phyloP scores from a whole-genome alignment of 345 rosid species.

The Populus alba region DNA sequence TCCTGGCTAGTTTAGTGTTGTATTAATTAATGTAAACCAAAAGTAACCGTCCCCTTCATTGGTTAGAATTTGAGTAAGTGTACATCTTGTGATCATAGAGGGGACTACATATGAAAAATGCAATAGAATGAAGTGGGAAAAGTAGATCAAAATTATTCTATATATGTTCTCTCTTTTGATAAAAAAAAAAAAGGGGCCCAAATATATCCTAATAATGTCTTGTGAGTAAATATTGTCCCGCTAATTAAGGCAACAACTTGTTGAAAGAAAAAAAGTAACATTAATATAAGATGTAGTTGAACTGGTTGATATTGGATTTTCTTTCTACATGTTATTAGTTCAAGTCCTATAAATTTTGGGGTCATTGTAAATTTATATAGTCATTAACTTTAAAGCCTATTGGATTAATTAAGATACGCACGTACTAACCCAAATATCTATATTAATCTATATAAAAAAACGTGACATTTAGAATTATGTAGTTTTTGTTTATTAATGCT shows the following conservation, averaged over 20 bases:
- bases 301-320: too few species aligned
- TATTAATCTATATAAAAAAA: not conserved
- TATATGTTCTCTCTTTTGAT: not conserved
- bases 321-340: too few species aligned
- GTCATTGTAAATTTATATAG: too few species aligned
- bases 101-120: not conserved
- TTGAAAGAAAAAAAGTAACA: not conserved
- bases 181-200: not conserved
- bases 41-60: not conserved
- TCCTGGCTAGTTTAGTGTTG: not conserved
- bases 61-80: not conserved
- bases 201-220: not conserved
- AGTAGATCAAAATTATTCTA: not conserved
- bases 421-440: too few species aligned
- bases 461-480: not conserved
- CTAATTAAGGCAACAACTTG: constrained; percentile 2
- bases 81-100: not conserved
- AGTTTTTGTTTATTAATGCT: too few species aligned
- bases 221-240: not conserved
- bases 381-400: too few species aligned
- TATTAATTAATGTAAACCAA: not conserved
- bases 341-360: too few species aligned
- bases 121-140: not conserved
- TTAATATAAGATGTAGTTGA: too few species aligned
- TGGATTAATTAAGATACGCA: too few species aligned